Percentiles rank a stretch among this genome's conserved stretches.
phyloP scores from a whole-genome alignment of 805 yeast species.

The Wickerhamomyces bisporus region DNA sequence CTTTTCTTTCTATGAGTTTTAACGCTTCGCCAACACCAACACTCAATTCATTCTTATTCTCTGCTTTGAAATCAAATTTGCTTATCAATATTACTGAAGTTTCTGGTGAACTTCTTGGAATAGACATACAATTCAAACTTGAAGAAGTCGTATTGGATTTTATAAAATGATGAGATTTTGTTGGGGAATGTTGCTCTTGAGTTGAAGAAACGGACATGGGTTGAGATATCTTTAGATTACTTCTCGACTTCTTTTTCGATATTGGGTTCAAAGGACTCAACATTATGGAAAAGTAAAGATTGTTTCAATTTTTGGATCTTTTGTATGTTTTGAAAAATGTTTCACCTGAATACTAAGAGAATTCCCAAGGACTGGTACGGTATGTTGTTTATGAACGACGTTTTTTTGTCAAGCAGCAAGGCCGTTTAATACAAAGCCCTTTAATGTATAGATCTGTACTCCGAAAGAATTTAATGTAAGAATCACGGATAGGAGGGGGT shows the following conservation, averaged over 20 bases:
- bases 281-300: slow-evolving; percentile 2
- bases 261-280: slow-evolving; percentile 2
- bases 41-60: slow-evolving; percentile 38
- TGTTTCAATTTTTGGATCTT: no score
- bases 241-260: slow-evolving; percentile 7
- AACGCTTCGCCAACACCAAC: slow-evolving; percentile 47
- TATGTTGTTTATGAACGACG: no score
- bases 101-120: slow-evolving; percentile 12
- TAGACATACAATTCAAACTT: no score
- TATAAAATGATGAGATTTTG: not conserved
- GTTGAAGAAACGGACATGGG: slow-evolving; percentile 8
- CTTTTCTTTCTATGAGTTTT: slow-evolving; percentile 41
- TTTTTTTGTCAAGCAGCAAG: no score
- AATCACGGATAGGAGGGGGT: no score
- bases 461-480: no score
- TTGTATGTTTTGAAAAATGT: no score
- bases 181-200: slow-evolving; percentile 1
- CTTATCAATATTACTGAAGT: slow-evolving; percentile 35
- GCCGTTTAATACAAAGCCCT: no score
- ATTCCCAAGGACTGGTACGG: no score
- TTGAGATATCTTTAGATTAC: slow-evolving; percentile 10
- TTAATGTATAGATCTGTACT: no score
- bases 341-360: no score
- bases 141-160: no score
- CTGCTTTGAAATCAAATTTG: slow-evolving; percentile 40